Percentiles rank a stretch among this genome's conserved stretches.
These are phyloP conservation scores for Ceratobasidium sp. DNA, from an alignment of 1,284 basidiomycete species.

Conservation along the genomic window DNA sequence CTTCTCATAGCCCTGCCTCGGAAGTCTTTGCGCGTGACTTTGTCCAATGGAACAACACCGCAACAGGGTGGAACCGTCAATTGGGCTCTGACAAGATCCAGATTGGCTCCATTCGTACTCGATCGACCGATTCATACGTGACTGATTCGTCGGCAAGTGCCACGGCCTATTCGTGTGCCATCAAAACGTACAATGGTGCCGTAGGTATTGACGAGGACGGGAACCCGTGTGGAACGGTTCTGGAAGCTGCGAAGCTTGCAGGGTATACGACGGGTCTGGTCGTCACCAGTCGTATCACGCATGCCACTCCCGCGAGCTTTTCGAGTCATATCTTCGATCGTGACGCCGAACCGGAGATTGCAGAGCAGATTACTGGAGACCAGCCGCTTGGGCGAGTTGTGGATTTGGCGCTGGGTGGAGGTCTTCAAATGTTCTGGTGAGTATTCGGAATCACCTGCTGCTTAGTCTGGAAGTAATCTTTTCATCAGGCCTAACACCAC, in stretches of 20 bases:
- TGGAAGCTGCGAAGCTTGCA: conserved; percentile 49
- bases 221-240: conserved; percentile 49
- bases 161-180: conserved; percentile 49
- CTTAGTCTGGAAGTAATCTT: too few species aligned
- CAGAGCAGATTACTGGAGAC: conserved; percentile 47
- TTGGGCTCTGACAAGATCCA: conserved; percentile 47
- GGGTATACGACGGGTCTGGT: conserved; percentile 48
- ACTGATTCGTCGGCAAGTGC: conserved; percentile 49
- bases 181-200: conserved; percentile 48
- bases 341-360: conserved; percentile 48
- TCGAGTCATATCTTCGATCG: conserved; percentile 48
- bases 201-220: conserved; percentile 48
- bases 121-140: conserved; percentile 48
- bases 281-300: conserved; percentile 48
- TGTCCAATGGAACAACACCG: conserved; percentile 42
- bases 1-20: conserved; percentile 45
- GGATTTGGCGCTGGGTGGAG: conserved; percentile 48
- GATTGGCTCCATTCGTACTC: conserved; percentile 47
- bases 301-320: conserved; percentile 49
- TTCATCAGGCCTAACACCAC: conserved; percentile 48
- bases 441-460: background rate
- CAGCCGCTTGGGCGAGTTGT: conserved; percentile 46
- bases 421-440: conserved; percentile 41
- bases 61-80: conserved; percentile 40
- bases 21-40: conserved; percentile 49